These are phyloP conservation scores for Domatiomyces catenatus DNA, from an alignment of 2,329 filamentous ascomycete genomes.

Conservation along the genomic window DNA sequence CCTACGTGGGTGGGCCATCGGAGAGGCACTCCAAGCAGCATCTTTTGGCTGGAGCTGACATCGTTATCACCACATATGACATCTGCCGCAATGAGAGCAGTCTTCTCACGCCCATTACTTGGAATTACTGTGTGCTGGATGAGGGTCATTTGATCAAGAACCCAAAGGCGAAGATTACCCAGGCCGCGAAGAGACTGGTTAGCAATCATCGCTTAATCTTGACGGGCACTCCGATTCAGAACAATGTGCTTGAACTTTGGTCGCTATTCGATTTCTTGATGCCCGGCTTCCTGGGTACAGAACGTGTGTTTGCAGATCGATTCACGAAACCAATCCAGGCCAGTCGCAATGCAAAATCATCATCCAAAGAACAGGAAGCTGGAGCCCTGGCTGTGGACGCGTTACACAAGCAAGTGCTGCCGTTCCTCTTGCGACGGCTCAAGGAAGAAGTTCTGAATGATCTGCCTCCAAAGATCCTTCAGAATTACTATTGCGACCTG, in stretches of 20 bases:
- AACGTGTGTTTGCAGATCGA: constrained; percentile 91
- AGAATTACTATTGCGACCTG: constrained; percentile 98
- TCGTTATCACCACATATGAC: constrained; percentile 95
- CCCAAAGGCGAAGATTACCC: constrained; percentile 85
- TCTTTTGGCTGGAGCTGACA: constrained; percentile 61
- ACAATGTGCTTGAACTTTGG: constrained; percentile 94
- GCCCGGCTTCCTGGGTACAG: constrained; percentile 90
- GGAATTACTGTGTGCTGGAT: constrained; percentile 96
- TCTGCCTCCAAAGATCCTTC: constrained; percentile 90
- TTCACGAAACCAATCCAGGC: constrained; percentile 92
- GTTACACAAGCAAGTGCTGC: constrained; percentile 94
- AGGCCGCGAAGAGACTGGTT: constrained; percentile 73
- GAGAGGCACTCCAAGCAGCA: constrained; percentile 60
- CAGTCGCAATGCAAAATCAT: constrained; percentile 89
- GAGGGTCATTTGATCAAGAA: constrained; percentile 99
- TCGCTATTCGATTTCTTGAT: constrained; percentile 97
- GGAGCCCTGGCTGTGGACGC: constrained; percentile 93
- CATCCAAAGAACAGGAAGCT: constrained; percentile 94
- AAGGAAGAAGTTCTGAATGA: constrained; percentile 97
- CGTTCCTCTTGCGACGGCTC: constrained; percentile 84
- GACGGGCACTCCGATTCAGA: constrained; percentile 93
- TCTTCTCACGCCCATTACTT: constrained; percentile 63
- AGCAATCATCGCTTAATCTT: constrained; percentile 94
- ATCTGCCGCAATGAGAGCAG: constrained; percentile 95
- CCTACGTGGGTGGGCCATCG: constrained; percentile 77